Conservation (phyloP, 305 asterid genomes). For the Solanum hybrid region DNA sequence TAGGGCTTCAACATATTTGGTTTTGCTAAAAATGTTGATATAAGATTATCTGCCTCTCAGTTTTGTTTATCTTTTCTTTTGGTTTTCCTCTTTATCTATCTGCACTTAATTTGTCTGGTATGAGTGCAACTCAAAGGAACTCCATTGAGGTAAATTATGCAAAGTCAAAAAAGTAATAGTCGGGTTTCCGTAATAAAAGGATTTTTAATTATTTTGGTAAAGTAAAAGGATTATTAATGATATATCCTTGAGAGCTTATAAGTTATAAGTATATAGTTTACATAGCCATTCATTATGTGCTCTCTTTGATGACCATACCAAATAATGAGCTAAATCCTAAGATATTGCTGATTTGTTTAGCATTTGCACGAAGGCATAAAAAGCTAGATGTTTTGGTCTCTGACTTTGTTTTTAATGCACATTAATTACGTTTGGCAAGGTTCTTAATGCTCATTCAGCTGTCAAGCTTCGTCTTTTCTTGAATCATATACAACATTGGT, state of each 20-base stretch:
- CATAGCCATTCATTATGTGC: background rate
- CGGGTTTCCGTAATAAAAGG: background rate
- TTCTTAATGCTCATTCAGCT: background rate
- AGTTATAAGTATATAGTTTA: background rate
- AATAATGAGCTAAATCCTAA: background rate
- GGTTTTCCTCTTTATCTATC: background rate
- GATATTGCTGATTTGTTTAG: background rate
- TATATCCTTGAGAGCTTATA: background rate
- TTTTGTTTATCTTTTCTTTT: background rate
- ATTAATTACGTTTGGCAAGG: background rate
- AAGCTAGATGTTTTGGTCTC: background rate
- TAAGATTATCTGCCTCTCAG: background rate
- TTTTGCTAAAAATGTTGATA: background rate
- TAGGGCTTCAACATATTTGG: background rate
- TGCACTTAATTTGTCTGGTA: background rate
- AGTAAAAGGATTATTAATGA: background rate
- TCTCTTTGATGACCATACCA: background rate
- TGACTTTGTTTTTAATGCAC: background rate
- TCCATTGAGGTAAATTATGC: background rate
- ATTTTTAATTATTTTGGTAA: background rate
- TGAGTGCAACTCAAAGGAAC: background rate
- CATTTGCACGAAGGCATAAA: background rate
- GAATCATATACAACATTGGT: background rate
- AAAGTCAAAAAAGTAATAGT: background rate
- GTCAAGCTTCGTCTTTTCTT: background rate